A percentile compares a stretch with the other conserved stretches of the same genome.
Evolutionary conservation across 495 filamentous ascomycete genomes (phyloP).

Genomic region (Penicillium coprophilum): DNA sequence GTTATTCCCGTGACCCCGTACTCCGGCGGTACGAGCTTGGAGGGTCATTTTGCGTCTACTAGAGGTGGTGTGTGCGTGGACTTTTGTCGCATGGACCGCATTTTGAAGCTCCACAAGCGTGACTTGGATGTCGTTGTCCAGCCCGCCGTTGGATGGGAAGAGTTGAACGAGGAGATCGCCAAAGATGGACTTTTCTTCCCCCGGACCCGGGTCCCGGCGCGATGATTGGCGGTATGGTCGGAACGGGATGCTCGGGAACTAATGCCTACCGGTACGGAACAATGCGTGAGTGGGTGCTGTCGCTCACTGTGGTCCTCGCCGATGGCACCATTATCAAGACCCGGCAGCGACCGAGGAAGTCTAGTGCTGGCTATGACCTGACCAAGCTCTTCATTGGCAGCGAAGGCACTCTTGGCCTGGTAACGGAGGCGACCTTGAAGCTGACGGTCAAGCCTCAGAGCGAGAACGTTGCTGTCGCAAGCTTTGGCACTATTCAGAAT

Average conservation of each 20-base stretch:
- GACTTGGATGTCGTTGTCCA: slow-evolving; percentile 68
- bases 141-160: slow-evolving; percentile 64
- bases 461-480: slow-evolving; percentile 61
- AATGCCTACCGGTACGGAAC: slow-evolving; percentile 69
- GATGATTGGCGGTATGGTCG: slow-evolving; percentile 69
- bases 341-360: slow-evolving; percentile 62
- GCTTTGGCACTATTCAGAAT: slow-evolving; percentile 54
- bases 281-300: slow-evolving; percentile 68
- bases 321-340: slow-evolving; percentile 68
- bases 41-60: slow-evolving; percentile 63
- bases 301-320: slow-evolving; percentile 62
- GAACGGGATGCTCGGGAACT: slow-evolving; percentile 64
- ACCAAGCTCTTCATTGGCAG: slow-evolving; percentile 63
- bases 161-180: slow-evolving; percentile 57
- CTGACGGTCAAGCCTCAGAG: slow-evolving; percentile 62
- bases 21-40: slow-evolving; percentile 62
- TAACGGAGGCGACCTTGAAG: slow-evolving; percentile 64
- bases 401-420: slow-evolving; percentile 64
- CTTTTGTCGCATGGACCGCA: slow-evolving; percentile 63
- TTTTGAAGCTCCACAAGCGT: slow-evolving; percentile 53
- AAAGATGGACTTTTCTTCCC: slow-evolving; percentile 63
- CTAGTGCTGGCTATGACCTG: slow-evolving; percentile 66
- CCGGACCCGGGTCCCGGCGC: slow-evolving; percentile 67
- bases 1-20: slow-evolving; percentile 64
- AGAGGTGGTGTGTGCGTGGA: slow-evolving; percentile 63